These are phyloP conservation scores for Helotiales sp. DNA, from an alignment of 2,329 filamentous ascomycete species.

Conservation along the genomic window DNA sequence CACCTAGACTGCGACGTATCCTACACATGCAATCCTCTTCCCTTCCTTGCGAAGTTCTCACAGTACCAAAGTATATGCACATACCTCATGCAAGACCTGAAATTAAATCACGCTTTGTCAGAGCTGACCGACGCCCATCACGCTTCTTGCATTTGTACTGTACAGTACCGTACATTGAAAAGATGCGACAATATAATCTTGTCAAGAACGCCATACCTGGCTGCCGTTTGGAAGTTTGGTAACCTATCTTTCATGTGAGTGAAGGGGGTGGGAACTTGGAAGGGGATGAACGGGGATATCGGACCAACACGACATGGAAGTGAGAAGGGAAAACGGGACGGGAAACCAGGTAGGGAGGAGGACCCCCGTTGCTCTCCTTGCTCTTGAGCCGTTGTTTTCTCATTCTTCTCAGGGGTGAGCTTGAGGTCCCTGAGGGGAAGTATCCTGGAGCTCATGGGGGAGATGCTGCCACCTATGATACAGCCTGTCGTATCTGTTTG, in stretches of 20 bases:
- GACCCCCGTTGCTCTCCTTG: not conserved
- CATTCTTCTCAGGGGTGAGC: not conserved
- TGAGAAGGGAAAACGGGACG: not conserved
- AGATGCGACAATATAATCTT: not conserved
- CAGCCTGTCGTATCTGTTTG: not conserved
- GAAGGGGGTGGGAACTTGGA: not conserved
- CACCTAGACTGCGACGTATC: not conserved
- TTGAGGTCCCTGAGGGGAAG: not conserved
- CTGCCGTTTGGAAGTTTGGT: not conserved
- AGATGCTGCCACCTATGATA: not conserved
- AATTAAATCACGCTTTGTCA: conserved; percentile 3
- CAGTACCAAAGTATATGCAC: not conserved
- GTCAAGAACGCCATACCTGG: not conserved
- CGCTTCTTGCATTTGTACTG: not conserved
- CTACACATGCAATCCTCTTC: not conserved
- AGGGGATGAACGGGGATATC: not conserved
- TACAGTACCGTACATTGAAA: not conserved
- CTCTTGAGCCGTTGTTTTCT: not conserved
- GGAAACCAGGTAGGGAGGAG: not conserved
- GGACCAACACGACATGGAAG: not conserved
- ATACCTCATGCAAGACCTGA: conserved; percentile 1
- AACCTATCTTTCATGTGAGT: not conserved
- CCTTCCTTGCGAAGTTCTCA: not conserved
- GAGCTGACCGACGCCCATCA: not conserved
- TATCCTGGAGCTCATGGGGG: not conserved